Conservation (phyloP, 257 asterid genomes). For the Mitragyna speciosa region DNA sequence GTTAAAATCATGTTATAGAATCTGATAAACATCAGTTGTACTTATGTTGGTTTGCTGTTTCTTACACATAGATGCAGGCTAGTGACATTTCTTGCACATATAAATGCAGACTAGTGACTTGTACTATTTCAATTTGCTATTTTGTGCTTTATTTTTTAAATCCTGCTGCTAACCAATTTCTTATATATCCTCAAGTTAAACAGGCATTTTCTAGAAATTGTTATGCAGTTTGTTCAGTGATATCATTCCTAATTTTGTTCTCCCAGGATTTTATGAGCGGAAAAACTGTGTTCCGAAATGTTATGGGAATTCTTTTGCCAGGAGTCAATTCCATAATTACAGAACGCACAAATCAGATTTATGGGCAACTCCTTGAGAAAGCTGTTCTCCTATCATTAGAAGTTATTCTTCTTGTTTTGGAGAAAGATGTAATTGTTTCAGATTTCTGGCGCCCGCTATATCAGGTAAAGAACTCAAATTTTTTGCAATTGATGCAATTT, state of each 20-base stretch:
- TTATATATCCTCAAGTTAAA: neutral
- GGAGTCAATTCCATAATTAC: slow-evolving; percentile 72
- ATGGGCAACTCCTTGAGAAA: slow-evolving; percentile 76
- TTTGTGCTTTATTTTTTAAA: neutral
- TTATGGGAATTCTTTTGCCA: slow-evolving; percentile 71
- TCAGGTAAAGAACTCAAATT: slow-evolving; percentile 48
- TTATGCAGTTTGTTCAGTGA: slow-evolving; percentile 5
- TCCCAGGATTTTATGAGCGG: slow-evolving; percentile 97
- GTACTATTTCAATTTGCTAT: neutral
- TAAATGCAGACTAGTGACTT: neutral
- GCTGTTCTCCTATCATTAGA: slow-evolving; percentile 83
- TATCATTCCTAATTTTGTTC: slow-evolving; percentile 19
- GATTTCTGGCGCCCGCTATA: slow-evolving; percentile 90
- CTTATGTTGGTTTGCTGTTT: neutral
- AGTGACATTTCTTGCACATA: neutral
- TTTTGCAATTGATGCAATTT: slow-evolving; percentile 14
- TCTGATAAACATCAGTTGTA: no score
- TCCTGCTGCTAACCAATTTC: neutral
- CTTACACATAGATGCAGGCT: neutral
- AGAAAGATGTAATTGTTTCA: slow-evolving; percentile 68
- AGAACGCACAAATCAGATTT: slow-evolving; percentile 68
- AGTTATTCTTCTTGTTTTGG: slow-evolving; percentile 73
- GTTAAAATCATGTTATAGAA: neutral
- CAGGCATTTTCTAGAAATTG: neutral
- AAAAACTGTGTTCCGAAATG: slow-evolving; percentile 75